A percentile compares a stretch with the other conserved stretches of the same genome.
phyloP scores from a whole-genome alignment of 2,329 filamentous ascomycete genomes.

The Colletotrichum coccodes region DNA sequence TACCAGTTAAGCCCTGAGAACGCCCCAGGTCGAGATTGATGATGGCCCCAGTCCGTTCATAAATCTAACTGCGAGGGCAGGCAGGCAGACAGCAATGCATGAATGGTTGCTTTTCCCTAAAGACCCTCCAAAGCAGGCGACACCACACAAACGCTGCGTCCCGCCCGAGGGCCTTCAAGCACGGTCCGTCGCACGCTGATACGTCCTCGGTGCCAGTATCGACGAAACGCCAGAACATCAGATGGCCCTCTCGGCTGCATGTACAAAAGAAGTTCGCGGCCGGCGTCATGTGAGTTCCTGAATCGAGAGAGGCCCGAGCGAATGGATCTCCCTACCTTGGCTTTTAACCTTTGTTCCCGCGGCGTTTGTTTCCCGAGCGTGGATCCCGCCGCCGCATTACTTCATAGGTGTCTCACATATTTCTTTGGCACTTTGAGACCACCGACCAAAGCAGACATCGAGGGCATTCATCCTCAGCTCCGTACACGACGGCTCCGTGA shows the following conservation, averaged over 20 bases:
- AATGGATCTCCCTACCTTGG: neutral
- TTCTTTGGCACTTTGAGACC: neutral
- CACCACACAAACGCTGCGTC: neutral
- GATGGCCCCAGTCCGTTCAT: too few relatives aligned
- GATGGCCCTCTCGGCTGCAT: conserved; percentile 19
- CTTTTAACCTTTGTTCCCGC: neutral
- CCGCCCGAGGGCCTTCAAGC: neutral
- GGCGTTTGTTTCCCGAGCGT: neutral
- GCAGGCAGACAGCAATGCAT: too few relatives aligned
- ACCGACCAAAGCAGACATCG: neutral
- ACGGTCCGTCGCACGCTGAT: neutral
- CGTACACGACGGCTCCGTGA: neutral
- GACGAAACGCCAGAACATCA: neutral
- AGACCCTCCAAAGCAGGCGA: too few relatives aligned
- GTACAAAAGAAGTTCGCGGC: neutral
- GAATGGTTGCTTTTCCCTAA: too few relatives aligned
- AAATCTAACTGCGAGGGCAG: too few relatives aligned
- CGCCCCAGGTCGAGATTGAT: too few relatives aligned
- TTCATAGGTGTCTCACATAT: neutral
- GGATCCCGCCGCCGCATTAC: neutral
- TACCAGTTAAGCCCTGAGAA: too few relatives aligned
- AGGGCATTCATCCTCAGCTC: neutral
- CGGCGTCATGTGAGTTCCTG: neutral
- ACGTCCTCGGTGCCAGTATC: conserved; percentile 7
- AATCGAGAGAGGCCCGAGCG: neutral